Conservation (phyloP, 352 stramenopile genomes). For the Phytophthora megakarya region DNA sequence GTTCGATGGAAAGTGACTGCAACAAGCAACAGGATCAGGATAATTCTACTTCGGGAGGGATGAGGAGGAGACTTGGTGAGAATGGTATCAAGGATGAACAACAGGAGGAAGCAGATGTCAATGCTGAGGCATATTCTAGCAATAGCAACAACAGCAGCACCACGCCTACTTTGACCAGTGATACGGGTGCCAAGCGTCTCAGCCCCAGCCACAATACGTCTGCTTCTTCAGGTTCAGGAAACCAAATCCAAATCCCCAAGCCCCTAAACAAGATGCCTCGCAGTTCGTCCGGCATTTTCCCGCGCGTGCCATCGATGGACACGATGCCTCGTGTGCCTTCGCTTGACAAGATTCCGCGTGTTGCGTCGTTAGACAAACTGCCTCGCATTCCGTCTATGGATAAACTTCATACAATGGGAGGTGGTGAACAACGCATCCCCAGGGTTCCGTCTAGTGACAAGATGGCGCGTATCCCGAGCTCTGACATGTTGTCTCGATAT, state of each 20-base stretch:
- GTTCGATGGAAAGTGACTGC: constrained; percentile 23
- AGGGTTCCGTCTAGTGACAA: constrained; percentile 72
- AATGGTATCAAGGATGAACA: constrained; percentile 40
- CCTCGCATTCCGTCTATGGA: constrained; percentile 72
- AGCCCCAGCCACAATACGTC: constrained; percentile 47
- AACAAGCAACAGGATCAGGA: constrained; percentile 24
- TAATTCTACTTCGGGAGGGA: constrained; percentile 14
- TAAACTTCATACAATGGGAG: constrained; percentile 53
- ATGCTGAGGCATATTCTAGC: constrained; percentile 19
- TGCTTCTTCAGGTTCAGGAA: constrained; percentile 44
- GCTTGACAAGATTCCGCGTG: constrained; percentile 65
- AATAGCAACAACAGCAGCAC: constrained; percentile 22
- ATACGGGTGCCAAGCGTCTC: constrained; percentile 38
- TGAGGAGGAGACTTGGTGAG: constrained; percentile 31
- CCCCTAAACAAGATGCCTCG: constrained; percentile 79
- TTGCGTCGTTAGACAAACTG: constrained; percentile 79
- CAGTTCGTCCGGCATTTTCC: constrained; percentile 81
- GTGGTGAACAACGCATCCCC: constrained; percentile 52
- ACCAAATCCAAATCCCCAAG: constrained; percentile 78
- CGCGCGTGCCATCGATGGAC: constrained; percentile 77
- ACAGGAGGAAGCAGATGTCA: constrained; percentile 30
- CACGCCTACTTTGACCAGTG: constrained; percentile 11
- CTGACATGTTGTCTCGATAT: constrained; percentile 77
- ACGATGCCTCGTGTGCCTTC: constrained; percentile 61
- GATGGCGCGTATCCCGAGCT: constrained; percentile 68